phyloP scores from a whole-genome alignment of 192 early-diverging fungal species.

The Backusella macrospora region DNA sequence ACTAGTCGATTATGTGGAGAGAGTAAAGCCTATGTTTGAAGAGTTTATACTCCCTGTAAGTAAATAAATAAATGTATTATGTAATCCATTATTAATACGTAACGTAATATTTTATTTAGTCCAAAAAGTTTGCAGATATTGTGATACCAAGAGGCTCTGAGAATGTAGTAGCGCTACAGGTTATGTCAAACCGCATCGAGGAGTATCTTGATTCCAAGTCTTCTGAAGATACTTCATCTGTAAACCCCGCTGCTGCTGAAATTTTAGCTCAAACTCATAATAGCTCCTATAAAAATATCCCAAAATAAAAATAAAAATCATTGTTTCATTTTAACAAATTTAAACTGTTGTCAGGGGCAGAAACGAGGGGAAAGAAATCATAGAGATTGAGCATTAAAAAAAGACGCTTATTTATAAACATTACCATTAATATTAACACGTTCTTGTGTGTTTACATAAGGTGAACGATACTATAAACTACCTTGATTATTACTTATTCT shows the following conservation, averaged over 20 bases:
- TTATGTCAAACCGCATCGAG: constrained; percentile 57
- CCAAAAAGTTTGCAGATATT: constrained; percentile 77
- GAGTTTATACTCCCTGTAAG: constrained; percentile 82
- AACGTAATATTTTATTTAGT: constrained; percentile 33
- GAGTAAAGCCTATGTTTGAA: constrained; percentile 87
- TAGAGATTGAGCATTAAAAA: too few relatives aligned
- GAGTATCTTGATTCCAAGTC: constrained; percentile 21
- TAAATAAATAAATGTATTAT: not conserved
- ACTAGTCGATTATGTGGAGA: constrained; percentile 69
- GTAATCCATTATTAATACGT: not conserved
- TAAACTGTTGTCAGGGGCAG: too few relatives aligned
- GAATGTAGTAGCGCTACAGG: constrained; percentile 64
- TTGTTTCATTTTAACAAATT: not conserved
- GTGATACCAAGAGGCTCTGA: constrained; percentile 70
- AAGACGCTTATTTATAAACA: too few relatives aligned
- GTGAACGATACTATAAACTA: too few relatives aligned
- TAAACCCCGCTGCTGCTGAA: constrained; percentile 6
- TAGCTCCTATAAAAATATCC: constrained; percentile 20
- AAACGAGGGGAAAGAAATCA: too few relatives aligned
- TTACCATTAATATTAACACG: too few relatives aligned
- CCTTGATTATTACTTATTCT: too few relatives aligned
- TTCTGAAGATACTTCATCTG: not conserved
- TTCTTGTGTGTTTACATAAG: too few relatives aligned
- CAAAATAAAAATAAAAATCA: constrained; percentile 13
- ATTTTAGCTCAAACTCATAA: constrained; percentile 13